Conservation (phyloP, 2,329 filamentous ascomycete species). For the Botryotinia calthae region DNA sequence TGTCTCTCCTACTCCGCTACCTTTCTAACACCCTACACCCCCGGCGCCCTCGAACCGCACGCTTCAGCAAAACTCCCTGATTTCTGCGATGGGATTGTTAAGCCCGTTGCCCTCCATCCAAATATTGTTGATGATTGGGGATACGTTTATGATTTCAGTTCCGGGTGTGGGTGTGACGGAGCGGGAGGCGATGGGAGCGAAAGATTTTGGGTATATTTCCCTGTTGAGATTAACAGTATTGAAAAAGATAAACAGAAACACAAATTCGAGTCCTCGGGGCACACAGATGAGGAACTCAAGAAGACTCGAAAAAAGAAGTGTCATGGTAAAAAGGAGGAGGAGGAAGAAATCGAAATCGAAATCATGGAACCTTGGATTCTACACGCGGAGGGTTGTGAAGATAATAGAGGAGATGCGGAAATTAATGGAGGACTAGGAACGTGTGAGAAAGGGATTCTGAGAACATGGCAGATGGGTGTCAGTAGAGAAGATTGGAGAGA, state of each 20-base stretch:
- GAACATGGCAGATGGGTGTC: constrained; percentile 9
- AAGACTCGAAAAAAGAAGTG: not conserved
- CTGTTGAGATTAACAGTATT: not conserved
- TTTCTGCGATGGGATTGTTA: not conserved
- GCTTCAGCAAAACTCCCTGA: not conserved
- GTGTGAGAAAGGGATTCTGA: not conserved
- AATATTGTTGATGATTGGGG: not conserved
- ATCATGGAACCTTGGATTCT: not conserved
- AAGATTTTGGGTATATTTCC: constrained; percentile 11
- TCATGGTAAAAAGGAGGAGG: not conserved
- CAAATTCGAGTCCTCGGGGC: not conserved
- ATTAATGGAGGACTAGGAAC: constrained; percentile 1
- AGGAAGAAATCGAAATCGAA: not conserved
- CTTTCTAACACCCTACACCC: not conserved
- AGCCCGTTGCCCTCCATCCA: not conserved
- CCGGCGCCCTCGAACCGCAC: not conserved
- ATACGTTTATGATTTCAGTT: constrained; percentile 3
- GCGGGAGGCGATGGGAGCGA: not conserved
- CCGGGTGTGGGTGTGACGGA: not conserved
- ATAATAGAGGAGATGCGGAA: not conserved
- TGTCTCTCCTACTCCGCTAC: not conserved
- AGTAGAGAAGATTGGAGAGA: constrained; percentile 2
- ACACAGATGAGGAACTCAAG: not conserved
- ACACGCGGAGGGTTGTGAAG: constrained; percentile 2
- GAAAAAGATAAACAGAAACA: not conserved